These are phyloP conservation scores for Neonectria neomacrospora DNA, from an alignment of 2,329 filamentous ascomycete species.

Conservation along the genomic window DNA sequence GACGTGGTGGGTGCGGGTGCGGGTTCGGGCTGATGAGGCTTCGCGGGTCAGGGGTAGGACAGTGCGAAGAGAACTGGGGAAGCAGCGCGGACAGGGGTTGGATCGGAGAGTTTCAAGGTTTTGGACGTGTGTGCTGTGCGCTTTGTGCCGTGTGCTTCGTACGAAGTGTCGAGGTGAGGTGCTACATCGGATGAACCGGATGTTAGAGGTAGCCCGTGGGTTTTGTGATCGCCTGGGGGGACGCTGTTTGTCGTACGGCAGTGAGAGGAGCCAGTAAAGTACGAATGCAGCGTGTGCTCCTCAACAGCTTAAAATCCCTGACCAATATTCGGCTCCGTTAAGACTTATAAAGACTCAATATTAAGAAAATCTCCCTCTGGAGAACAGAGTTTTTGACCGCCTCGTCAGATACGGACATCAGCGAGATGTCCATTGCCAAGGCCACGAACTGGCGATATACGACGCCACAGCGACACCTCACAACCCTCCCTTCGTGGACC, in stretches of 20 bases:
- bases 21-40: slow-evolving; percentile 14
- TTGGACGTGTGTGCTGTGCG: slow-evolving; percentile 6
- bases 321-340: not conserved
- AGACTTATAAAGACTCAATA: not conserved
- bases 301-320: slow-evolving; percentile 7
- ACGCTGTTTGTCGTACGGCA: slow-evolving; percentile 5
- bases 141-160: not conserved
- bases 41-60: slow-evolving; percentile 23
- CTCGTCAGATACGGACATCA: slow-evolving; percentile 1
- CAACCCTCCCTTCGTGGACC: not conserved
- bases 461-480: slow-evolving; percentile 9
- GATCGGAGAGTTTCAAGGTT: slow-evolving; percentile 39
- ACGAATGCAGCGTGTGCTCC: not conserved
- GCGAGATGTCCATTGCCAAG: not conserved
- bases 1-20: slow-evolving; percentile 16
- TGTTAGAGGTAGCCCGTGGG: slow-evolving; percentile 13
- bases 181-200: slow-evolving; percentile 41
- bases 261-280: not conserved
- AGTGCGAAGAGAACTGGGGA: slow-evolving; percentile 11
- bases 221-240: slow-evolving; percentile 11
- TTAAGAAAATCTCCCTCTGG: slow-evolving; percentile 1
- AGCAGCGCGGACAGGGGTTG: slow-evolving; percentile 10
- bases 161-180: slow-evolving; percentile 25
- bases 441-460: slow-evolving; percentile 18
- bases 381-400: slow-evolving; percentile 7